Evolutionary conservation across 768 basidiomycete species (phyloP).

Genomic region (Suillus plorans): DNA sequence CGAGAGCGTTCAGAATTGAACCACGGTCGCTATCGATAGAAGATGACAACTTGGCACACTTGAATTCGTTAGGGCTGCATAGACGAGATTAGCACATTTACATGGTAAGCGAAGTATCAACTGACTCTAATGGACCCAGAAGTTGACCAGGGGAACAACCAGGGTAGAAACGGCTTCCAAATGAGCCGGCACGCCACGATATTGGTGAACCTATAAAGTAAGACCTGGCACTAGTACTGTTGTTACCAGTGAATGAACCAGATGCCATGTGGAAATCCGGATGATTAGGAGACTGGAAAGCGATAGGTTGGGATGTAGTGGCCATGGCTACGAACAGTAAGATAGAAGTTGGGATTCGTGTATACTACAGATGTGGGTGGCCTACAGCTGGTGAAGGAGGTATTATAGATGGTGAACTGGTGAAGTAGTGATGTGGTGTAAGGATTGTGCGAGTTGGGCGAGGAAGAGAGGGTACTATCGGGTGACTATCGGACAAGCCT

Average conservation of each 20-base stretch:
- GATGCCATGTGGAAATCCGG: constrained; percentile 37
- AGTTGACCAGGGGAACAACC: constrained; percentile 64
- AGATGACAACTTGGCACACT: constrained; percentile 44
- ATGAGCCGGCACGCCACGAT: constrained; percentile 69
- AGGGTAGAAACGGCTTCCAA: constrained; percentile 60
- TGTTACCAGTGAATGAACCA: constrained; percentile 49
- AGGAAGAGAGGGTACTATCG: constrained; percentile 2
- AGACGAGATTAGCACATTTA: constrained; percentile 2
- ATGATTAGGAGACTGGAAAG: constrained; percentile 31
- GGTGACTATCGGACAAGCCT: neutral
- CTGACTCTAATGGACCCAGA: constrained; percentile 66
- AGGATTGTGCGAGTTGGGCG: neutral
- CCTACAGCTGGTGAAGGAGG: constrained; percentile 1
- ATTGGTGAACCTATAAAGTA: constrained; percentile 74
- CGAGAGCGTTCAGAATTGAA: constrained; percentile 63
- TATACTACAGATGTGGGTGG: constrained; percentile 9
- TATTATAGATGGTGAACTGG: neutral
- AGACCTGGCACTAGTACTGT: constrained; percentile 56
- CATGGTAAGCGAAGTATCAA: constrained; percentile 11
- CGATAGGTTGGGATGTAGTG: constrained; percentile 44
- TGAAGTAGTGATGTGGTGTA: neutral
- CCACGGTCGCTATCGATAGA: constrained; percentile 63
- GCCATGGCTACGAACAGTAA: constrained; percentile 29
- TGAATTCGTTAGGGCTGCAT: constrained; percentile 46
- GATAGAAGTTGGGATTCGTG: constrained; percentile 2